Evolutionary conservation across 768 basidiomycete species (phyloP).

Genomic region (Pleurotus citrinopileatus): DNA sequence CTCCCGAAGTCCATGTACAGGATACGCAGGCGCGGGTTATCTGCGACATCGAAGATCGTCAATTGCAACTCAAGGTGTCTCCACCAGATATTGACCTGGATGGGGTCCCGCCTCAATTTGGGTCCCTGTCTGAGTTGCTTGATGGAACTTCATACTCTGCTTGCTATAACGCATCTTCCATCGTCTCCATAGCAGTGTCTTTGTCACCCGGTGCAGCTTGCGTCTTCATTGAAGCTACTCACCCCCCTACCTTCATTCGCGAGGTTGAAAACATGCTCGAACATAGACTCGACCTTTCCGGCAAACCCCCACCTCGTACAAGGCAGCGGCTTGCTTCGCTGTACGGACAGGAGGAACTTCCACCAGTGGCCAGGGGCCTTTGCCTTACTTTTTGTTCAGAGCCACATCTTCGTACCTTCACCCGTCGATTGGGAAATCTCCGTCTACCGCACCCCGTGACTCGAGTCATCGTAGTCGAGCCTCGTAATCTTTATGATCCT

Average conservation of each 20-base stretch:
- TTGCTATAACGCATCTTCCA: constrained; percentile 20
- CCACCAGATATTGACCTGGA: not conserved
- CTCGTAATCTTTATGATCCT: constrained; percentile 13
- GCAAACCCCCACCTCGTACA: too few relatives aligned
- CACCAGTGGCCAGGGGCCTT: not conserved
- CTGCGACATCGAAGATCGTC: constrained; percentile 31
- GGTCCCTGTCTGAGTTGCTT: not conserved
- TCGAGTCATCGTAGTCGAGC: constrained; percentile 17
- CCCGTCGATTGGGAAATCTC: constrained; percentile 19
- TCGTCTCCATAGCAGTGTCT: constrained; percentile 20
- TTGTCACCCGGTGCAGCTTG: constrained; percentile 12
- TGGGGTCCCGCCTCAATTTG: too few relatives aligned
- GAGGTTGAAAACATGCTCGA: not conserved
- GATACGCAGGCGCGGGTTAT: constrained; percentile 22
- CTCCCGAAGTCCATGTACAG: constrained; percentile 21
- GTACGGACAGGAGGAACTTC: constrained; percentile 13
- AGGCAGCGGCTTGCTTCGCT: constrained; percentile 6
- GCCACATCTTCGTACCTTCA: constrained; percentile 25
- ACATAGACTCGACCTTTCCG: constrained; percentile 23
- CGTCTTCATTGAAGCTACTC: constrained; percentile 29
- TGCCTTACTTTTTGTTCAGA: constrained; percentile 18
- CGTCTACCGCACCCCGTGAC: constrained; percentile 13
- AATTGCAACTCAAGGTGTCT: constrained; percentile 25
- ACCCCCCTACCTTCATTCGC: constrained; percentile 24
- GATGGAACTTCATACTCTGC: not conserved